Evolutionary conservation across 2,329 filamentous ascomycete genomes (phyloP).

Genomic region (Penicillium sp.): DNA sequence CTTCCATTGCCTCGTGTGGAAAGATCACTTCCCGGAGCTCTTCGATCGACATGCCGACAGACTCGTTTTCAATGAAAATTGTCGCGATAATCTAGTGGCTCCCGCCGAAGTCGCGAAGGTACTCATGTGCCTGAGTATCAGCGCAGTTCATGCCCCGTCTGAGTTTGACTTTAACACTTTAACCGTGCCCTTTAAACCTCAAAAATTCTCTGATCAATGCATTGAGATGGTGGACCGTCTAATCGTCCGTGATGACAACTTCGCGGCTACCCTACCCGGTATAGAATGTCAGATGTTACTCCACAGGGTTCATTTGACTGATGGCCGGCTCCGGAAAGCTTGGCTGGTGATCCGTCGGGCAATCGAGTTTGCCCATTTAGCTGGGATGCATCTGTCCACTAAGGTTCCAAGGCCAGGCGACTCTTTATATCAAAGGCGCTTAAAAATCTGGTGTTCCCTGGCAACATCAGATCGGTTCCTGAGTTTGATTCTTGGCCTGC

Average conservation of each 20-base stretch:
- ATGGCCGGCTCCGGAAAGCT: constrained; percentile 48
- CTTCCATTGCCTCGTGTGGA: constrained; percentile 27
- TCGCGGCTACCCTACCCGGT: constrained; percentile 44
- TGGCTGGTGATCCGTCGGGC: constrained; percentile 48
- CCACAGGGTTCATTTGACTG: constrained; percentile 47
- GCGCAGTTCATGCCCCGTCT: constrained; percentile 36
- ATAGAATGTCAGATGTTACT: constrained; percentile 47
- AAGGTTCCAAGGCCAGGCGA: constrained; percentile 22
- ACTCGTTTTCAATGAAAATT: not conserved
- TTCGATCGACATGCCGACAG: constrained; percentile 10
- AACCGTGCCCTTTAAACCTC: constrained; percentile 33
- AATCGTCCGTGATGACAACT: constrained; percentile 44
- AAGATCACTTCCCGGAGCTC: constrained; percentile 30
- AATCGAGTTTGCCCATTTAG: constrained; percentile 46
- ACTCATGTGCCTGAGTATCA: constrained; percentile 39
- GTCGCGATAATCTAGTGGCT: constrained; percentile 21
- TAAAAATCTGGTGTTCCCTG: constrained; percentile 36
- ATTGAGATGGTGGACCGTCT: constrained; percentile 41
- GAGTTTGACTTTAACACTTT: constrained; percentile 31
- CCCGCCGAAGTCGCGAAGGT: constrained; percentile 36
- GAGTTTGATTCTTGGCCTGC: constrained; percentile 48
- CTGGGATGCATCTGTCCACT: constrained; percentile 40
- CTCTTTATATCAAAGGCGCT: constrained; percentile 24
- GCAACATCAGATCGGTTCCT: constrained; percentile 44
- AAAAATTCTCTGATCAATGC: constrained; percentile 41